Evolutionary conservation across 1,284 basidiomycete species (phyloP).

Genomic region (Ceratobasidium sp.): DNA sequence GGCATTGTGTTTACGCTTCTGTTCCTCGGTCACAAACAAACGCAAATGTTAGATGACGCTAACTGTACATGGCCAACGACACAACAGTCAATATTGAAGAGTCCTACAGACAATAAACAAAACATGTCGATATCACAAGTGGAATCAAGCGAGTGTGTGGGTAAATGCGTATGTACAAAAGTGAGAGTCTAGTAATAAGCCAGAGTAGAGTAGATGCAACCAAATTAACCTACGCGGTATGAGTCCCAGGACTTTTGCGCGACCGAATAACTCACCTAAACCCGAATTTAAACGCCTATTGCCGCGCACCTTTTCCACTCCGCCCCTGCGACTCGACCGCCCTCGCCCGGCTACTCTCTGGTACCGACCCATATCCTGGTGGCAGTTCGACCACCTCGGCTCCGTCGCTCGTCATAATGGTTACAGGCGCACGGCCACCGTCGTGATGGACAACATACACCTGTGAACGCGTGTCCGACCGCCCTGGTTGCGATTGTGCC

Average conservation of each 20-base stretch:
- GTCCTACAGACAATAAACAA: neutral
- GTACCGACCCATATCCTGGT: conserved; percentile 22
- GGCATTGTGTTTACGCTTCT: neutral
- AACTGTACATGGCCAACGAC: neutral
- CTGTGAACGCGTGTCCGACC: conserved; percentile 31
- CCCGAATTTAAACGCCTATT: neutral
- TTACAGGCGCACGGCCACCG: conserved; percentile 38
- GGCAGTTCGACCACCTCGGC: conserved; percentile 40
- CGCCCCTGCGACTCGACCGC: conserved; percentile 1
- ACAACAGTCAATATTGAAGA: neutral
- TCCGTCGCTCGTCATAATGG: conserved; percentile 39
- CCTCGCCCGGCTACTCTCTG: conserved; percentile 18
- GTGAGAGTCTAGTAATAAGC: neutral
- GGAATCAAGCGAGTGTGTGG: neutral
- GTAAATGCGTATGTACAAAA: neutral
- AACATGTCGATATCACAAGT: neutral
- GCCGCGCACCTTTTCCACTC: conserved; percentile 1
- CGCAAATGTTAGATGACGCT: neutral
- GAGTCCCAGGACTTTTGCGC: no score
- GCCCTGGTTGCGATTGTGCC: neutral
- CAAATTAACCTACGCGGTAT: no score
- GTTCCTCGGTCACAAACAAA: neutral
- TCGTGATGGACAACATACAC: conserved; percentile 41
- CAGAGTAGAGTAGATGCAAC: no score
- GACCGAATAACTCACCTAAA: neutral